These are phyloP conservation scores for Exophiala spinifera DNA, from an alignment of 2,329 filamentous ascomycete species.

Conservation along the genomic window DNA sequence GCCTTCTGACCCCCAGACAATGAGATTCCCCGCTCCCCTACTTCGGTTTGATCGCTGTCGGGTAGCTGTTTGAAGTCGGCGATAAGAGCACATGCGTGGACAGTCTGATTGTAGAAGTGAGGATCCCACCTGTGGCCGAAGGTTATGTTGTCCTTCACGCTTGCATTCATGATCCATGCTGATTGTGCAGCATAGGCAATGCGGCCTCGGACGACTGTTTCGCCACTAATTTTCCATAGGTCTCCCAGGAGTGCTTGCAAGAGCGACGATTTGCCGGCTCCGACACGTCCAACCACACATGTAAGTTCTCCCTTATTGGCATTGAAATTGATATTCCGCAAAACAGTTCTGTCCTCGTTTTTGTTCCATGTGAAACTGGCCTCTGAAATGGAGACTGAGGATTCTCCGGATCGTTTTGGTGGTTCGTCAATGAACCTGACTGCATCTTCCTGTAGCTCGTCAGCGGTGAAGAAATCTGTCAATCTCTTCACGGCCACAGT, in stretches of 20 bases:
- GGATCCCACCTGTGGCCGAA: conserved; percentile 95
- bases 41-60: conserved; percentile 93
- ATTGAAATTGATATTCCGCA: conserved; percentile 82
- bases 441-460: conserved; percentile 85
- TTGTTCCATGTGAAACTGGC: conserved; percentile 95
- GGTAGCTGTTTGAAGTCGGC: conserved; percentile 91
- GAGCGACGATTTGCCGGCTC: conserved; percentile 89
- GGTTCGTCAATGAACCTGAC: conserved; percentile 63
- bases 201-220: conserved; percentile 76
- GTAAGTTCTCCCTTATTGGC: conserved; percentile 90
- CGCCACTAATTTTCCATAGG: conserved; percentile 81
- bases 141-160: conserved; percentile 92
- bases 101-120: conserved; percentile 87
- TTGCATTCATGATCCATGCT: conserved; percentile 97
- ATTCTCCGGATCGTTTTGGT: conserved; percentile 74
- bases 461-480: conserved; percentile 78
- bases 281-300: conserved; percentile 92
- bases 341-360: conserved; percentile 63
- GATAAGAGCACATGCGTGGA: conserved; percentile 83
- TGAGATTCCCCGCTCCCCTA: conserved; percentile 94
- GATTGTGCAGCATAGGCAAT: conserved; percentile 91
- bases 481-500: conserved; percentile 86
- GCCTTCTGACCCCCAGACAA: conserved; percentile 95
- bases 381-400: conserved; percentile 77
- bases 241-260: conserved; percentile 86